Conservation (phyloP, 176 grass and related monocot species). For the Oryza officinalis region DNA sequence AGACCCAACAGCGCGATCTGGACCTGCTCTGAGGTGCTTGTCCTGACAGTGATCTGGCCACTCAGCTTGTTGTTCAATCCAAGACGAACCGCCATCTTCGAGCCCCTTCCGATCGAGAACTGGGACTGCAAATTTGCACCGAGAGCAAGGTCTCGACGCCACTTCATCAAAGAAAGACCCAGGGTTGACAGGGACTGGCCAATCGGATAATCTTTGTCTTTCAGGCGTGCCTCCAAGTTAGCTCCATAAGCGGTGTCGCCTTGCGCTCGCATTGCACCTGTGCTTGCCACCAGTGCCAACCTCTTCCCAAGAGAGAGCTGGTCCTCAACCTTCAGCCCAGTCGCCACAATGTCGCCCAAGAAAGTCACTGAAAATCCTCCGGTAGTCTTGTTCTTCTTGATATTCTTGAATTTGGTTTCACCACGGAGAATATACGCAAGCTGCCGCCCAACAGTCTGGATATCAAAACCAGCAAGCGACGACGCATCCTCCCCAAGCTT, state of each 20-base stretch:
- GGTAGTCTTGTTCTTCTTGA: conserved; percentile 89
- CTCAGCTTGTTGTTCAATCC: conserved; percentile 85
- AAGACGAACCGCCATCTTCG: conserved; percentile 76
- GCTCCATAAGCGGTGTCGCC: conserved; percentile 86
- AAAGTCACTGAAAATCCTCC: conserved; percentile 87
- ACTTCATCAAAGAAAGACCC: conserved; percentile 84
- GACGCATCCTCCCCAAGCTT: conserved; percentile 90
- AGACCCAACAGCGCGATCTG: conserved; percentile 83
- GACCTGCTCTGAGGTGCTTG: conserved; percentile 88
- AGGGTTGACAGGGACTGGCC: conserved; percentile 68
- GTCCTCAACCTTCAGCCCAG: conserved; percentile 87
- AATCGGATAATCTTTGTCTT: conserved; percentile 78
- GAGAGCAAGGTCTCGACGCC: conserved; percentile 68
- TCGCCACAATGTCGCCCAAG: conserved; percentile 81
- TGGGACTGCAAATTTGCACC: conserved; percentile 90
- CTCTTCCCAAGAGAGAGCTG: conserved; percentile 79
- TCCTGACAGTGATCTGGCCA: conserved; percentile 76
- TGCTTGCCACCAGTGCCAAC: conserved; percentile 61
- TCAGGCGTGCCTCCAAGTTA: conserved; percentile 72
- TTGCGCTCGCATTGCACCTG: conserved; percentile 68
- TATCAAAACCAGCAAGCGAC: conserved; percentile 81
- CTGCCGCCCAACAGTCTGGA: conserved; percentile 79
- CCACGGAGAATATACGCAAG: conserved; percentile 76
- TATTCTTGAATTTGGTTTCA: conserved; percentile 90
- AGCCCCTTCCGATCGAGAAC: conserved; percentile 63